A percentile compares a stretch with the other conserved stretches of the same genome.
phyloP scores from a whole-genome alignment of 257 asterid species.

The Catharanthus roseus region DNA sequence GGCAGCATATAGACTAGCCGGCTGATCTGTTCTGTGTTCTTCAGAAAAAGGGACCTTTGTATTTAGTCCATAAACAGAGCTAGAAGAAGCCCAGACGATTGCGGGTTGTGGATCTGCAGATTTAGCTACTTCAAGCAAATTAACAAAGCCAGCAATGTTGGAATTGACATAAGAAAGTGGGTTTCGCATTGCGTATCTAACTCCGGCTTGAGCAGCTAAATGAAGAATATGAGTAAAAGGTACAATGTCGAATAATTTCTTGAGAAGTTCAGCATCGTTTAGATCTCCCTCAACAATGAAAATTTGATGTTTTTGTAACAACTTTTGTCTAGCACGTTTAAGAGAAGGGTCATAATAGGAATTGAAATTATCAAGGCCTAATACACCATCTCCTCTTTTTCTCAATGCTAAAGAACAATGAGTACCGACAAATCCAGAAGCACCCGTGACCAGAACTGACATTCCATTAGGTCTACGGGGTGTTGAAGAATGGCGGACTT shows the following conservation, averaged over 20 bases:
- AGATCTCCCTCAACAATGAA: constrained; percentile 69
- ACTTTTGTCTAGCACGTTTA: constrained; percentile 56
- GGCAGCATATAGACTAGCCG: constrained; percentile 93
- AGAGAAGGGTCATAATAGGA: constrained; percentile 77
- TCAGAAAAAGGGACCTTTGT: constrained; percentile 76
- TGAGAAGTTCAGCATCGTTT: constrained; percentile 52
- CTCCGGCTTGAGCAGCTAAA: constrained; percentile 95
- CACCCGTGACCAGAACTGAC: constrained; percentile 87
- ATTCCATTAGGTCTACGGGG: constrained; percentile 77
- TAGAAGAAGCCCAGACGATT: constrained; percentile 87
- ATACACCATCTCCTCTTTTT: constrained; percentile 87
- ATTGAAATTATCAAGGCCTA: constrained; percentile 86
- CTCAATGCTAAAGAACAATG: constrained; percentile 74
- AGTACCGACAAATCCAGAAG: constrained; percentile 86
- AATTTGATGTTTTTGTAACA: constrained; percentile 43
- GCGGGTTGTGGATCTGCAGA: constrained; percentile 91
- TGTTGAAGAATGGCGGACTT: constrained; percentile 75
- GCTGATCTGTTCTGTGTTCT: constrained; percentile 63
- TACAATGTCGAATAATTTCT: constrained; percentile 68
- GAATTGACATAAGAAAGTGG: constrained; percentile 70
- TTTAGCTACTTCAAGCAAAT: constrained; percentile 64
- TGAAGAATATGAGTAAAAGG: constrained; percentile 76
- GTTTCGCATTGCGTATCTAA: constrained; percentile 95
- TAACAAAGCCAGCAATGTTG: constrained; percentile 82
- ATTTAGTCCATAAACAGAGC: constrained; percentile 83